Evolutionary conservation across 2,329 filamentous ascomycete species (phyloP).

Genomic region (Aspergillus fischeri): DNA sequence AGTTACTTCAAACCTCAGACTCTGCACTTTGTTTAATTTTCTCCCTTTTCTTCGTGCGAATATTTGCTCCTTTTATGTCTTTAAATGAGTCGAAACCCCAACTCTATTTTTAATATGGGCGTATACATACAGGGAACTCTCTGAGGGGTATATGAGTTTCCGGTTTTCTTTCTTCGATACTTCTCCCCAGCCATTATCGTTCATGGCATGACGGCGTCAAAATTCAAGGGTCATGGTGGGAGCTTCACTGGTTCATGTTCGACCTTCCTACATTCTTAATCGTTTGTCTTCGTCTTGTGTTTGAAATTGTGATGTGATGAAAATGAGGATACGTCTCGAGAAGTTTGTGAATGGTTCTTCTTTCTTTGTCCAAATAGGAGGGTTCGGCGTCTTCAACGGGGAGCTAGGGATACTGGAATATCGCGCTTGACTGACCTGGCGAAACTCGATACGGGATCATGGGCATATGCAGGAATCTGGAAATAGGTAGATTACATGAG

Average conservation of each 20-base stretch:
- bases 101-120: slow-evolving; percentile 31
- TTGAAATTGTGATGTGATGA: slow-evolving; percentile 18
- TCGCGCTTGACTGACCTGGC: slow-evolving; percentile 15
- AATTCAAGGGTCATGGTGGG: slow-evolving; percentile 19
- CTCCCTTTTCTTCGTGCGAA: slow-evolving; percentile 19
- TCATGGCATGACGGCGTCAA: slow-evolving; percentile 34
- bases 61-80: slow-evolving; percentile 17
- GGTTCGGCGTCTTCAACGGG: slow-evolving; percentile 21
- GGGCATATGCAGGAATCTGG: slow-evolving; percentile 20
- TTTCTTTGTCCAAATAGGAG: slow-evolving; percentile 19
- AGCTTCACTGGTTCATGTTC: slow-evolving; percentile 11
- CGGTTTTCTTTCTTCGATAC: slow-evolving; percentile 20
- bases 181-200: slow-evolving; percentile 17
- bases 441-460: slow-evolving; percentile 19
- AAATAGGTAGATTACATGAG: slow-evolving; percentile 16
- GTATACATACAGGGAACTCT: slow-evolving; percentile 35
- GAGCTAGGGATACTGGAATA: slow-evolving; percentile 16
- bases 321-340: slow-evolving; percentile 21
- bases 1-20: slow-evolving; percentile 1
- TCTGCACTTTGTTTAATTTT: slow-evolving; percentile 1
- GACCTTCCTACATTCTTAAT: slow-evolving; percentile 8
- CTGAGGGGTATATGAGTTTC: slow-evolving; percentile 30
- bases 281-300: slow-evolving; percentile 17
- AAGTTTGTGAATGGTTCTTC: slow-evolving; percentile 16
- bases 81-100: slow-evolving; percentile 17